Evolutionary conservation across 1,284 basidiomycete species (phyloP).

Genomic region (Erythrobasidium hasegawianum): DNA sequence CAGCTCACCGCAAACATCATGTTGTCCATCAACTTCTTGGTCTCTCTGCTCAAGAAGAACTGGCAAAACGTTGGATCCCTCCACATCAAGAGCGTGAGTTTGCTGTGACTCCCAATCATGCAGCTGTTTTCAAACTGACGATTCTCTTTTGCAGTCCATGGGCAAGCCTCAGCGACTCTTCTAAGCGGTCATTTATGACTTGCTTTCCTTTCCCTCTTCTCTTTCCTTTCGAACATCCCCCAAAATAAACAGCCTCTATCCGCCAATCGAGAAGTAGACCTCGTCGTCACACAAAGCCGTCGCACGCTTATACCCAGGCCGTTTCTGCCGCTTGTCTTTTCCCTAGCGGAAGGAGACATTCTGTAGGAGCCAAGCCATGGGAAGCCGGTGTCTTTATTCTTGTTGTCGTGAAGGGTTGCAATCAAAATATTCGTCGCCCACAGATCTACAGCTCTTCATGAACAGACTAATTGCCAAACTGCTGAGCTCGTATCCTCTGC

Average conservation of each 20-base stretch:
- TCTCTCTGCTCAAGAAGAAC: conserved; percentile 99
- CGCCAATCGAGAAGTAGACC: background rate
- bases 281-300: conserved; percentile 34
- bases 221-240: background rate
- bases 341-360: background rate
- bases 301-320: conserved; percentile 35
- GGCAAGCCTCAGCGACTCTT: conserved; percentile 30
- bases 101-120: no score
- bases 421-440: background rate
- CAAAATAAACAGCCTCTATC: conserved; percentile 1
- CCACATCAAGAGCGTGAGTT: conserved; percentile 75
- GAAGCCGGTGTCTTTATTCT: conserved; percentile 22
- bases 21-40: conserved; percentile 99
- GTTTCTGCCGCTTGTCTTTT: background rate
- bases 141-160: conserved; percentile 26
- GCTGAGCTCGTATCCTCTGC: no score
- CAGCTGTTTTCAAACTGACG: no score
- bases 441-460: no score
- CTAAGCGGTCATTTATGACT: conserved; percentile 5
- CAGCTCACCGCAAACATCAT: conserved; percentile 96
- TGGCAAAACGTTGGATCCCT: conserved; percentile 99
- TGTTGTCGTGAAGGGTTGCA: conserved; percentile 6
- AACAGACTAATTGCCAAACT: no score
- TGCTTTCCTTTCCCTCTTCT: background rate
- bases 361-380: background rate